Base-by-base conservation (phyloP, 371 early-diverging fungal species). In the Actinomucor elegans region DNA sequence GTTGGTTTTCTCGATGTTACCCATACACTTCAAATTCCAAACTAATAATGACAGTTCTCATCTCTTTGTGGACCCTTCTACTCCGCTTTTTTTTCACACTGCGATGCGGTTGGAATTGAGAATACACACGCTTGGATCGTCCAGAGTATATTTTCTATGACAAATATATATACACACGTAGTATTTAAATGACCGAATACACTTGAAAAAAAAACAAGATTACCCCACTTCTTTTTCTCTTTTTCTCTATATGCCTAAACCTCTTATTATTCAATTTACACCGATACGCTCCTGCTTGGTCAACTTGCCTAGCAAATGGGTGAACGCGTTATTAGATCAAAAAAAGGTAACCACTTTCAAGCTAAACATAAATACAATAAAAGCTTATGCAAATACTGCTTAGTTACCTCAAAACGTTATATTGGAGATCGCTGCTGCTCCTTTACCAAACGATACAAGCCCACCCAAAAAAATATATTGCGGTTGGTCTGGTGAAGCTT, bases 401-500 rank as follows among this genome's bases (percentile, higher is more conserved):
- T 49, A 77, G 80, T 67, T 80, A 31, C 74, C 81, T 46, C 83
- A 84, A 67, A 82, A 85, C 52, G 85, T 86, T 26, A 78, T 87
- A 34, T 52, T 88, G 17, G 83, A 84, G 48, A 56, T 87, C 2
- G 67, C 69, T 14, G 32, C 28, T 5, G 23, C 23, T 28, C 21
- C 43, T 17, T 18, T 40, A 58, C 55, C 63, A 28, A 35, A 48
- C 9, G 61, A 45, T 18, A 45, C 27, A 15, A 12, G 12, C 5
- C 45, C 47, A 24, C 44, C 42, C 18, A 74, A 70, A 38, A 84
- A 67, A 40, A 62, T 81, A 3, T 87, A 80, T 53, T 81, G 84
- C 38, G 86, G 85, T 0, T 90, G 90, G 90, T 83, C 88, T 7
- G 90, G 90, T 5, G 78, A 80, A 33, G 68, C 81, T 14, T 80